Base-by-base conservation (phyloP, 805 yeast species). In the Ascoidea tarda region DNA sequence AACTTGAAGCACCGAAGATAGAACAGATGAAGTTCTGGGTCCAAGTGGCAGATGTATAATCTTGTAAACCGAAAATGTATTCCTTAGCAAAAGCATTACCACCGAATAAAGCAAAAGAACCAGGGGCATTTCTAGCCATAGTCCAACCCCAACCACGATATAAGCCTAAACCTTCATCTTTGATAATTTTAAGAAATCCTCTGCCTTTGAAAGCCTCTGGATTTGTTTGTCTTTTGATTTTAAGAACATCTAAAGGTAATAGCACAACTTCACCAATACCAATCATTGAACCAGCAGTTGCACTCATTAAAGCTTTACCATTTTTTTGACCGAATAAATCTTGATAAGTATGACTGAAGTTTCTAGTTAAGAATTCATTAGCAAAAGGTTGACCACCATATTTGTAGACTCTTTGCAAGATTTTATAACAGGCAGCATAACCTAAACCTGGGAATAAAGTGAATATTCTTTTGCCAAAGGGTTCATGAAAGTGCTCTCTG, bases 81-180 rank as follows among this genome's bases (percentile, higher is more conserved):
- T 93, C 99, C 73, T 93, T 93, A 56, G 99, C 98, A 66, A 93
- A 93, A 14, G 99, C 96, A 65, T 91, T 89, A 71, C 98, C 99
- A 60, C 99, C 99, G 61, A 93, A 93, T 54, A 93, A 75, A 16
- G 98, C 96, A 65, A 93, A 93, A 1, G 96, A 88, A 55, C 99
- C 99, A 46, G 99, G 99, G 2, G 98, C 97, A 67, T 93, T 93
- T 79, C 99, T 84, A 48, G 99, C 99, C 60, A 95, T 95, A 55
- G 99, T 93, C 99, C 99, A 93, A 54, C 97, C 98, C 96, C 97
- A 90, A 59, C 99, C 99, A 67, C 96, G 78, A 74, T 93, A 93
- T 60, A 93, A 75, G 31, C 93, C 88, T 55, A 88, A 76, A 16
- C 99, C 98, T 72, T 93, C 99, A 66, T 93, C 99, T 53, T 74